Base-by-base conservation (phyloP, 2,329 filamentous ascomycete genomes). In the Cercospora zeina region DNA sequence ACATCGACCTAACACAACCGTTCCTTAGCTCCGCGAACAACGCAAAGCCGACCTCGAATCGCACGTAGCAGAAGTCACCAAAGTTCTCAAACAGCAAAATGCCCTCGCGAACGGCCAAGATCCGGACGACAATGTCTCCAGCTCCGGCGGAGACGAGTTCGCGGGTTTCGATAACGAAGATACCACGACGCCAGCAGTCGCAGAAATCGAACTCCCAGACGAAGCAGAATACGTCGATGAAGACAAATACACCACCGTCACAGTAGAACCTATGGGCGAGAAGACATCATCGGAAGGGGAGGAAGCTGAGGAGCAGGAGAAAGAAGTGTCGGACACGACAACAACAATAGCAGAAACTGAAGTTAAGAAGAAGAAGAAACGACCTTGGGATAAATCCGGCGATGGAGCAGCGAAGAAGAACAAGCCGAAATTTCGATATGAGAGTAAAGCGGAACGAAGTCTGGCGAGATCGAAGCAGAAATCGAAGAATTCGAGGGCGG, bases 221-320 rank as follows among this genome's bases (percentile, higher is more conserved):
- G 90, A 96, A 74, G 92, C 93, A 68, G 92, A 97, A 76, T 99
- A 97, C 77, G 85, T 97, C 67, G 95, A 99, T 75, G 95, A 97
- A 75, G 93, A 97, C 76, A 90, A 89, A 73, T 97, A 91, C 75
- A 97, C 95, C 0, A 96, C 91, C 0, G 95, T 99, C 27, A 97
- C 91, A 0, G 87, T 99, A 1, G 93, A 97, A 75, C 89, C 90
- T 10, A 91, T 99, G 68, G 89, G 88, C 65, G 76, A 76, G 3
- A 21, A 76, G 3, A 21, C 49, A 13, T 53, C 49, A 3, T 53
- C 49, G 2, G 74, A 79, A n/a, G 62, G 73, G 0, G 75, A 72
- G 2, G 73, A 72, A 19, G 77, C 74, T 33, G 74, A 73, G 49
- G 65, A 47, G 9, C 42, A 56, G 73, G 68, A 71, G 64, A 61